These are phyloP conservation scores for Gracilaria caudata DNA, from an alignment of 23 red algal genomes.

Conservation along the genomic window DNA sequence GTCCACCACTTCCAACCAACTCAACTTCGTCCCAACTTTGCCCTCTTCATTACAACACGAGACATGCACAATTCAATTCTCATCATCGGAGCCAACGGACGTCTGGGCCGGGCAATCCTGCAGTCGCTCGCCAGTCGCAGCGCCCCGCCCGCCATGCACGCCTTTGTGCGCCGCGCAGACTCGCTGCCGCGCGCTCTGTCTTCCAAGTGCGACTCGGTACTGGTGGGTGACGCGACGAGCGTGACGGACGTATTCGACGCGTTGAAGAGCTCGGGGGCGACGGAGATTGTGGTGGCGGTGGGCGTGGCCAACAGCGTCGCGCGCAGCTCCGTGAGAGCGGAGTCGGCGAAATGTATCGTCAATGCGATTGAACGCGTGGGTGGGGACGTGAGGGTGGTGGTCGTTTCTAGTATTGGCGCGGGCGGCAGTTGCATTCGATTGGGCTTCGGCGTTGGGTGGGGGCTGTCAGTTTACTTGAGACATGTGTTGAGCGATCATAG, in stretches of 20 bases:
- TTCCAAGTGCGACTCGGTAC: conserved; percentile 23
- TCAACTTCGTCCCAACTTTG: too few species aligned
- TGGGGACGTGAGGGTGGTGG: conserved; percentile 2
- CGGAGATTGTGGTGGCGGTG: conserved; percentile 9
- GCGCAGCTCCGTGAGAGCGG: background rate
- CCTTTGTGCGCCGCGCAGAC: conserved; percentile 33
- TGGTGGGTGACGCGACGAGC: conserved; percentile 3
- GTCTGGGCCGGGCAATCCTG: conserved; percentile 29
- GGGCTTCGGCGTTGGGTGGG: conserved; percentile 23
- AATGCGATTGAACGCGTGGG: background rate
- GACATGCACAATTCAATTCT: conserved; percentile 27
- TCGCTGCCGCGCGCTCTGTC: background rate
- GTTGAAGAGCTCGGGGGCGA: background rate
- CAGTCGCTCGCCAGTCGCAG: background rate
- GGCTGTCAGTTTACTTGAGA: background rate
- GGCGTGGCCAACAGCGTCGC: conserved; percentile 46
- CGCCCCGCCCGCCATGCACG: conserved; percentile 12
- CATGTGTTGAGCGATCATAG: conserved; percentile 48
- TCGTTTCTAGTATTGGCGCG: conserved; percentile 48
- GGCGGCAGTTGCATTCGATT: conserved; percentile 17
- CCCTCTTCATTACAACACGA: too few species aligned
- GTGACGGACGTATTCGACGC: background rate
- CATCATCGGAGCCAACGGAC: conserved; percentile 47
- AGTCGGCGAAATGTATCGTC: conserved; percentile 5
- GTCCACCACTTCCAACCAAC: background rate